These are phyloP conservation scores for Suillus paluster DNA, from an alignment of 768 basidiomycete genomes.

Conservation along the genomic window DNA sequence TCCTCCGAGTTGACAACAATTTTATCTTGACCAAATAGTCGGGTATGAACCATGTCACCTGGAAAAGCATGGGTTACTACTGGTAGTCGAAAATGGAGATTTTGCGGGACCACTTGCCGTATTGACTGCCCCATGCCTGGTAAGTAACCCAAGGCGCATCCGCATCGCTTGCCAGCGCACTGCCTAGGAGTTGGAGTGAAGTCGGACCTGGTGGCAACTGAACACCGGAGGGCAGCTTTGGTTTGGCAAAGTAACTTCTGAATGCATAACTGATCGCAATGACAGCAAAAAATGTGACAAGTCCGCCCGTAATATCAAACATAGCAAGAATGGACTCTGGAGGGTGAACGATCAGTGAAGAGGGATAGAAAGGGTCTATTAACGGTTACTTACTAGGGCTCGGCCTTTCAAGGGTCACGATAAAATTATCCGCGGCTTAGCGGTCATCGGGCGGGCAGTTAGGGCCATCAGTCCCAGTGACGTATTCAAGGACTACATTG, in stretches of 20 bases:
- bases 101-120: conserved; percentile 33
- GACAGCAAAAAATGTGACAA: background rate
- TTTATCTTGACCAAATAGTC: conserved; percentile 10
- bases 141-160: conserved; percentile 46
- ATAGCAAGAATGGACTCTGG: too few species aligned
- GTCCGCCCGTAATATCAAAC: too few species aligned
- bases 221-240: background rate
- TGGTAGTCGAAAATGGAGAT: too few species aligned
- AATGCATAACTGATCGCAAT: background rate
- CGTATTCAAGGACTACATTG: too few species aligned
- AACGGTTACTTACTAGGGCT: too few species aligned
- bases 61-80: background rate
- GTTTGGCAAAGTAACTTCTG: background rate
- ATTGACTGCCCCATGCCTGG: conserved; percentile 44
- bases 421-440: too few species aligned
- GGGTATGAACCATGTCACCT: conserved; percentile 8
- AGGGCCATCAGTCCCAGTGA: too few species aligned
- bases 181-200: conserved; percentile 52
- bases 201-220: conserved; percentile 50
- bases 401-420: too few species aligned
- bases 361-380: too few species aligned
- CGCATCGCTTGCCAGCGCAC: conserved; percentile 47
- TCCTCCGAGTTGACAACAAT: conserved; percentile 18
- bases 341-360: too few species aligned
- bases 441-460: too few species aligned